phyloP scores from a whole-genome alignment of 768 basidiomycete genomes.

The Saitozyma podzolica region DNA sequence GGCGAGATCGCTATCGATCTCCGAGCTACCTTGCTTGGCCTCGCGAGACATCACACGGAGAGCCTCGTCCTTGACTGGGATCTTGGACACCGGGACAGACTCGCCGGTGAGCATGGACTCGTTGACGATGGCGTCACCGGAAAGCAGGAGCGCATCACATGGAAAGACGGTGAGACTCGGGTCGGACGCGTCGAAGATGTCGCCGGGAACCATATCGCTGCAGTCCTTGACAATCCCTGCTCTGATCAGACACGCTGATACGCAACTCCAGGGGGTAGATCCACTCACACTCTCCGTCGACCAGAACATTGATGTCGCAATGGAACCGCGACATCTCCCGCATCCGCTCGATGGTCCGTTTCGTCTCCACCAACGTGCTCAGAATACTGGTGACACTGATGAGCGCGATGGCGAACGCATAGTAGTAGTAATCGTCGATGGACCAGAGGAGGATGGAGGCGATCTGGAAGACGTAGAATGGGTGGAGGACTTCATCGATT shows the following conservation, averaged over 20 bases:
- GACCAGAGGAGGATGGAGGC: constrained; percentile 93
- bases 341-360: constrained; percentile 91
- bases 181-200: constrained; percentile 83
- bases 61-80: constrained; percentile 76
- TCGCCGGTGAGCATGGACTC: constrained; percentile 92
- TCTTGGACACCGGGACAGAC: constrained; percentile 93
- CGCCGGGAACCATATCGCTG: constrained; percentile 80
- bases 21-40: constrained; percentile 57
- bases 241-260: neutral
- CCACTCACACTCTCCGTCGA: constrained; percentile 70
- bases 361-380: constrained; percentile 88
- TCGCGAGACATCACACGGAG: constrained; percentile 67
- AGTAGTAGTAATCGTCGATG: constrained; percentile 92
- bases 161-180: constrained; percentile 73
- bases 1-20: constrained; percentile 60
- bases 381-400: constrained; percentile 82
- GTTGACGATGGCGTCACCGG: constrained; percentile 96
- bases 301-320: constrained; percentile 70
- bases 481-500: constrained; percentile 86
- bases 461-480: constrained; percentile 98
- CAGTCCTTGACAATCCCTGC: constrained; percentile 75
- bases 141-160: constrained; percentile 85
- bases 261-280: neutral
- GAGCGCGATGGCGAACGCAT: constrained; percentile 92
- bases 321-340: constrained; percentile 90